A percentile compares a stretch with the other conserved stretches of the same genome.
Evolutionary conservation across 306 rosid species (phyloP).

Genomic region (Cyclanthera cordifolia): DNA sequence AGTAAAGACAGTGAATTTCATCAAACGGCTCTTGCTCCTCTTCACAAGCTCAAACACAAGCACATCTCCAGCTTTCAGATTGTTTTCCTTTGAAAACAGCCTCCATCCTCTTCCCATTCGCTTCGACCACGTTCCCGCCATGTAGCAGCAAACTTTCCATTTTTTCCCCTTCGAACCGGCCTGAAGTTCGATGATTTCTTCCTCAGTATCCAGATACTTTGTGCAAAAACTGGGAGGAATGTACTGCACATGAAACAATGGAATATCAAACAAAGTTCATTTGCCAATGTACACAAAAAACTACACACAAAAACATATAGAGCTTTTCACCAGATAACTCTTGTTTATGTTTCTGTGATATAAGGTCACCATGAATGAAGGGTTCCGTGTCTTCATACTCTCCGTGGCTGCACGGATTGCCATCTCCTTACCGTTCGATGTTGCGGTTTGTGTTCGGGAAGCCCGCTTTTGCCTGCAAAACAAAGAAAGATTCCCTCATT

Average conservation of each 20-base stretch:
- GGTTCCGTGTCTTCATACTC: slow-evolving; percentile 9
- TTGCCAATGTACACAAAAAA: not conserved
- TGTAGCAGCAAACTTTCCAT: not conserved
- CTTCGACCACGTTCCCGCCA: not conserved
- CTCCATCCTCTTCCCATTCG: slow-evolving; percentile 15
- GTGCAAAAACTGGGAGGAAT: slow-evolving; percentile 14
- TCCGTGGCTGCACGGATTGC: not conserved
- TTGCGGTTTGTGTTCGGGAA: not conserved
- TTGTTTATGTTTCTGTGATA: fast-evolving
- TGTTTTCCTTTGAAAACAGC: slow-evolving; percentile 1
- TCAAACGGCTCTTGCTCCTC: not conserved
- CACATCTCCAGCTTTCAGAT: slow-evolving; percentile 20
- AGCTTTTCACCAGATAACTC: slow-evolving; percentile 17
- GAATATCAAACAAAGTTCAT: not conserved
- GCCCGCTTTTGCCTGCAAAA: not conserved
- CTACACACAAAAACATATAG: not conserved
- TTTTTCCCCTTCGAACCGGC: not conserved
- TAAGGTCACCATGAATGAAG: slow-evolving; percentile 12
- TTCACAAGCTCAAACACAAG: slow-evolving; percentile 25
- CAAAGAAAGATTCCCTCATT: not conserved
- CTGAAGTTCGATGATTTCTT: slow-evolving; percentile 7
- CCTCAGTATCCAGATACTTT: slow-evolving; percentile 12
- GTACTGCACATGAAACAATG: slow-evolving; percentile 18
- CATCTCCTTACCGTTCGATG: not conserved
- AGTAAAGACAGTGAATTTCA: slow-evolving; percentile 19